Evolutionary conservation across 768 basidiomycete genomes (phyloP), one percentile per base, ranked within the genome.

Genomic region (Cyclocybe aegerita): DNA sequence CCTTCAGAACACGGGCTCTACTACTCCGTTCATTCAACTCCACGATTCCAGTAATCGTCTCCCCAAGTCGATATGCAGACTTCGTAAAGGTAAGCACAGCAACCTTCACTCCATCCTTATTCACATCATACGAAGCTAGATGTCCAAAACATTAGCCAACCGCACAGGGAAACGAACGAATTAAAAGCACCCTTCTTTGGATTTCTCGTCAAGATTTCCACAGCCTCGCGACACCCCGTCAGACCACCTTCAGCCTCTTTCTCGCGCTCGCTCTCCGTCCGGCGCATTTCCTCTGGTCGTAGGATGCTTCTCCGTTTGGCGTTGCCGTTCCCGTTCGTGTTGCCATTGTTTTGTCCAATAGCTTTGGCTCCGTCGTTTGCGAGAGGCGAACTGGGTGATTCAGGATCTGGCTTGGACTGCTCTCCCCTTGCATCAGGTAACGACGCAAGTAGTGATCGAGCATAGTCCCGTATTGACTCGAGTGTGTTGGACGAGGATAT

Each of bases 21-120:
- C 86, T 78, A n/a, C 69, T 70, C 34, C 82, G 74, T 29, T 84
- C 80, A 63, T 99, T 98, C 54, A 98, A 64, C 61, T 92, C 86
- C 16, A 99, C 86, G 0, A 95, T 85, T 3, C 95, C 96, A 39
- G 86, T 70, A 16, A 98, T 84, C 0, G 93, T 94, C 70, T 99
- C 95, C 3, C 96, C 96, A 0, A 98, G 80, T 15, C 96, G 72
- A 67, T 91, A 98, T 0, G 91, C 89, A 36, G 87, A 85, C 69
- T 98, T 98, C 17, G 90, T 84, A 56, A 99, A 90, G 0, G 94
- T 97, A 9, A 99, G 68, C 34, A 90, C 85, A 5, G 96, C 95
- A 50, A 98, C 93, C 37, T 84, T 83, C 34, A 89, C 80, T 0
- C 90, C 93, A 33, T 96, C 92, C 73, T 98, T 97, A 63, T 86